A percentile compares a stretch with the other conserved stretches of the same genome.
These are phyloP conservation scores for Pouteria campechiana DNA, from an alignment of 179 eudicot species.

Conservation along the genomic window DNA sequence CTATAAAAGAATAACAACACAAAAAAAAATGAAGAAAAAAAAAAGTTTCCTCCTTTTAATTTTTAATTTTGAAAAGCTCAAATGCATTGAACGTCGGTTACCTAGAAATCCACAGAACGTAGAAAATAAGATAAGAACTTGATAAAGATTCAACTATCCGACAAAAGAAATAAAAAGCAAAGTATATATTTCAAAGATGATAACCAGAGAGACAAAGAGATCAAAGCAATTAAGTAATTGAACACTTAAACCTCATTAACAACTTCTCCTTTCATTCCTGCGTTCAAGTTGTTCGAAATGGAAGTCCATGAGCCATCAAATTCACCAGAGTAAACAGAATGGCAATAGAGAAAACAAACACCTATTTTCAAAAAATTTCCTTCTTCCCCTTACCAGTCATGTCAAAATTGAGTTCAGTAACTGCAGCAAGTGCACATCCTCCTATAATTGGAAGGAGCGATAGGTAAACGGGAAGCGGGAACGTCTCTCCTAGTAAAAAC, in stretches of 20 bases:
- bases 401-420: conserved; percentile 81
- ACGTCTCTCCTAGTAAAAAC: conserved; percentile 71
- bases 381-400: conserved; percentile 46
- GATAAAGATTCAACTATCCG: too few species aligned
- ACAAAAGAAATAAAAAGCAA: too few species aligned
- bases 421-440: conserved; percentile 76
- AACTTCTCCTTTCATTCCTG: too few species aligned
- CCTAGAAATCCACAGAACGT: too few species aligned
- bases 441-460: conserved; percentile 83
- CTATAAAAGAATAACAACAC: too few species aligned
- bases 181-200: too few species aligned
- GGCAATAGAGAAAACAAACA: not conserved
- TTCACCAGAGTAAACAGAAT: not conserved
- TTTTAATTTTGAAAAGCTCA: too few species aligned
- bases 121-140: too few species aligned
- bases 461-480: conserved; percentile 58
- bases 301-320: not conserved
- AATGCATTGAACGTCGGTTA: too few species aligned
- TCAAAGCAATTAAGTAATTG: not conserved
- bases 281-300: not conserved
- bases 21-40: too few species aligned
- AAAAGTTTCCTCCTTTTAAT: too few species aligned
- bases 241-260: not conserved
- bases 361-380: not conserved
- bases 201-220: not conserved